Evolutionary conservation across 306 rosid genomes (phyloP), one percentile per base, ranked within the genome.

Genomic region (Begonia masoniana): DNA sequence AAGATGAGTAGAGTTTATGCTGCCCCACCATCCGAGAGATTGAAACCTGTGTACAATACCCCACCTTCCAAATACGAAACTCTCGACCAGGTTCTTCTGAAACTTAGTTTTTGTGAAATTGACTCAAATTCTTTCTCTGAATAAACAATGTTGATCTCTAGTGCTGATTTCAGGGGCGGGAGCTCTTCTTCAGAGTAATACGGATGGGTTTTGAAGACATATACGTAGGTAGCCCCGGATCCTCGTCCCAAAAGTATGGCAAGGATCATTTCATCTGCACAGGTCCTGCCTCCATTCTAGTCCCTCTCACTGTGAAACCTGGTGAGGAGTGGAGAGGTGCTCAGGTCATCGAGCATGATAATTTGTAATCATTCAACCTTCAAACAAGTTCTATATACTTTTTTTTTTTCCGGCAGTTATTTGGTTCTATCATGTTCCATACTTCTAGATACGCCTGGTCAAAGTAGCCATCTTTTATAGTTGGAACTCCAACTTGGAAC

Each of bases 131-230:
- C 39, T 31, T 31, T 31, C 8, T 31, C 2, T 31, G 39, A 31
- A 31, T 31, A 31, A 31, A 31, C 4, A 7, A 31, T 31, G 39
- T 31, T 31, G 39, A 31, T 31, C 39, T 7, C 39, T 5, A 7
- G 39, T 4, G 49, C n/a, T 3, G 13, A 62, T 66, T 58, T 43
- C 80, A 91, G 96, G 97, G 94, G 17, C 83, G 83, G 43, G 97
- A 71, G 77, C 75, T 91, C 17, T 73, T 65, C 79, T 91, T 76
- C 67, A 78, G 97, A 76, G 84, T 91, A 58, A 81, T 91, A 81
- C 68, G 94, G 61, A 85, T 91, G 86, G 96, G 97, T 12, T 91
- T 83, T 71, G 94, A 91, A 68, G 97, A 91, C 64, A 91, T 81
- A 43, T 83, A 83, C 71, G 65, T 91, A 51, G 76, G 81, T 6